These are phyloP conservation scores for Anthostomella pinea DNA, from an alignment of 2,329 filamentous ascomycete species.

Conservation along the genomic window DNA sequence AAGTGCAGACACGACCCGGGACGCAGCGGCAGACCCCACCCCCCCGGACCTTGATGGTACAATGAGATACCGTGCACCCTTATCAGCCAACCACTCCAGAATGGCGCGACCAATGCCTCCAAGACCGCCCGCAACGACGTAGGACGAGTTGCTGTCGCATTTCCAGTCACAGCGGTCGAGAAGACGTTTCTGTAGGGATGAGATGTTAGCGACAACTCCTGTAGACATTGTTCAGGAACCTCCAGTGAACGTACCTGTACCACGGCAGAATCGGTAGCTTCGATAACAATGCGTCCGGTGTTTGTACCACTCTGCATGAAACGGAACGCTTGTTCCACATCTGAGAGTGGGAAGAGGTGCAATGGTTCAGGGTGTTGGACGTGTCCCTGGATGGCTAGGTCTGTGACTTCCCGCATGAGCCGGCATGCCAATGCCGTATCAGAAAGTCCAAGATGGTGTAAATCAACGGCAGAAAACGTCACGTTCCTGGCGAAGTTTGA, in stretches of 20 bases:
- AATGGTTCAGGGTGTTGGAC: constrained; percentile 3
- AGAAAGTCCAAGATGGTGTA: constrained; percentile 3
- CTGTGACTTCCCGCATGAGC: background rate
- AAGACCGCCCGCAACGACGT: constrained; percentile 12
- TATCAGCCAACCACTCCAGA: constrained; percentile 17
- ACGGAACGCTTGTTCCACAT: constrained; percentile 12
- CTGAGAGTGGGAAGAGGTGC: background rate
- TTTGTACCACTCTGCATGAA: constrained; percentile 12
- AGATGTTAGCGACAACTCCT: background rate
- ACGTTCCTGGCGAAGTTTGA: constrained; percentile 2
- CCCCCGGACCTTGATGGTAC: constrained; percentile 22
- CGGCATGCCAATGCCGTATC: background rate
- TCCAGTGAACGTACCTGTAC: constrained; percentile 6
- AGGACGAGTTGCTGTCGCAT: constrained; percentile 9
- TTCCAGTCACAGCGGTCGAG: constrained; percentile 2
- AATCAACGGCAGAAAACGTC: constrained; percentile 6
- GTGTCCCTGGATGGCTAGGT: background rate
- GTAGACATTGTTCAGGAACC: no score
- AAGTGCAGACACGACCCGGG: constrained; percentile 2
- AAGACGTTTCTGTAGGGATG: background rate
- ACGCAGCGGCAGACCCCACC: background rate
- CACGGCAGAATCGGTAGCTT: background rate
- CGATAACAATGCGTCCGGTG: constrained; percentile 8
- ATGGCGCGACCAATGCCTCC: constrained; percentile 19
- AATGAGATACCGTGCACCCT: constrained; percentile 19